Evolutionary conservation across 78 protist genomes (phyloP).

Genomic region (Blattamonas nauphoetae): DNA sequence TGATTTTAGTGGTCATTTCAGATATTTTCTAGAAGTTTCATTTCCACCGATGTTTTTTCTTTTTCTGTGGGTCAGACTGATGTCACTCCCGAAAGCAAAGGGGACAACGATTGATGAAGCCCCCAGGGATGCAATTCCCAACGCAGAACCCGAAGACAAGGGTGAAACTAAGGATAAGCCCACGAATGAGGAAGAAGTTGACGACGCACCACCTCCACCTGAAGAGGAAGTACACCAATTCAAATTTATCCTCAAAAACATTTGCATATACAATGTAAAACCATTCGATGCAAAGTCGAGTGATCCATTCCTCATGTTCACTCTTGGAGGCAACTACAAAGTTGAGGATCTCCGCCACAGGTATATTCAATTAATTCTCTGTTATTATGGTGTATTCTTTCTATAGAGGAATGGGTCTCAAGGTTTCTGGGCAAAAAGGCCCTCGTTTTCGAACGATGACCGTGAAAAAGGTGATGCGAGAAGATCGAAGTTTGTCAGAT

Average conservation of each 20-base stretch:
- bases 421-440: neutral
- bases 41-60: too few relatives aligned
- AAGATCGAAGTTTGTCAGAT: neutral
- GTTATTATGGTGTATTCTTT: too few relatives aligned
- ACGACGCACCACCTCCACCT: neutral
- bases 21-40: too few relatives aligned
- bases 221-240: neutral
- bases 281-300: neutral
- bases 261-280: neutral
- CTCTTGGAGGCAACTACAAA: neutral
- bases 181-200: too few relatives aligned
- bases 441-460: neutral
- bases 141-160: too few relatives aligned
- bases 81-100: too few relatives aligned
- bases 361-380: neutral
- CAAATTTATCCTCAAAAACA: neutral
- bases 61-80: too few relatives aligned
- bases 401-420: neutral
- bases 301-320: neutral
- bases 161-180: too few relatives aligned
- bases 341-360: neutral
- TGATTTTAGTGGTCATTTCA: too few relatives aligned
- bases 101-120: too few relatives aligned
- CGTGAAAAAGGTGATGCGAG: neutral
- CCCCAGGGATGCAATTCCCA: too few relatives aligned